phyloP scores from a whole-genome alignment of 2,329 filamentous ascomycete species.

The Talaromyces sp. region DNA sequence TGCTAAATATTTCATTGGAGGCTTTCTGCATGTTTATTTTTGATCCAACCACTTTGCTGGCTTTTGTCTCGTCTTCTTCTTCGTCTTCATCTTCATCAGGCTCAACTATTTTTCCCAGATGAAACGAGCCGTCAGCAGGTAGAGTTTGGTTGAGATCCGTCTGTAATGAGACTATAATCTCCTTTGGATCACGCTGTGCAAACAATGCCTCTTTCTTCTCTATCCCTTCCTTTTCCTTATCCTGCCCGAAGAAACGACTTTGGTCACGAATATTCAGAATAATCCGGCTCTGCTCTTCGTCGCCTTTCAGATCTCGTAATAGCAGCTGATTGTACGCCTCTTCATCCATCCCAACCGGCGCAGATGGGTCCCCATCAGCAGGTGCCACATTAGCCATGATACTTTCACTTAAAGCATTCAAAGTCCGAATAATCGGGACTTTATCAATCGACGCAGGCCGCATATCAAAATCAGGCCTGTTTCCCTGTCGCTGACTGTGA shows the following conservation, averaged over 20 bases:
- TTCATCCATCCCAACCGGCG: slow-evolving; percentile 67
- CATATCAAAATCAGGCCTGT: slow-evolving; percentile 88
- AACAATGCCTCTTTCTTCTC: slow-evolving; percentile 57
- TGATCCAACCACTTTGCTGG: slow-evolving; percentile 63
- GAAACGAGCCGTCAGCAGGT: slow-evolving; percentile 59
- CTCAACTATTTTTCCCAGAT: slow-evolving; percentile 63
- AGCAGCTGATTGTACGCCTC: slow-evolving; percentile 71
- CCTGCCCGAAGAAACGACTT: slow-evolving; percentile 70
- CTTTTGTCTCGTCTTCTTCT: slow-evolving; percentile 53
- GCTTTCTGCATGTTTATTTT: slow-evolving; percentile 61
- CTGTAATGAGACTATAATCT: slow-evolving; percentile 65
- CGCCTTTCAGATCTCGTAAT: slow-evolving; percentile 75
- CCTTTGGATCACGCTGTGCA: slow-evolving; percentile 65
- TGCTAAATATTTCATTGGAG: slow-evolving; percentile 57
- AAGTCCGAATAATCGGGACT: slow-evolving; percentile 80
- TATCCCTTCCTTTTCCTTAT: slow-evolving; percentile 33
- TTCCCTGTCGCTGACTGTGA: slow-evolving; percentile 81
- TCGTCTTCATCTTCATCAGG: slow-evolving; percentile 56
- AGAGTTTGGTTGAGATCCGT: slow-evolving; percentile 55
- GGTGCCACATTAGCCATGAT: slow-evolving; percentile 85
- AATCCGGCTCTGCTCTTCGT: slow-evolving; percentile 72
- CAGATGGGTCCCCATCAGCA: slow-evolving; percentile 67
- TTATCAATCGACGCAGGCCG: slow-evolving; percentile 70
- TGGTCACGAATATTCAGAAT: slow-evolving; percentile 87
- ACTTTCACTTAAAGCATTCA: slow-evolving; percentile 90